Conservation (phyloP, 768 basidiomycete species). For the Sporobolomyces phaffii region DNA sequence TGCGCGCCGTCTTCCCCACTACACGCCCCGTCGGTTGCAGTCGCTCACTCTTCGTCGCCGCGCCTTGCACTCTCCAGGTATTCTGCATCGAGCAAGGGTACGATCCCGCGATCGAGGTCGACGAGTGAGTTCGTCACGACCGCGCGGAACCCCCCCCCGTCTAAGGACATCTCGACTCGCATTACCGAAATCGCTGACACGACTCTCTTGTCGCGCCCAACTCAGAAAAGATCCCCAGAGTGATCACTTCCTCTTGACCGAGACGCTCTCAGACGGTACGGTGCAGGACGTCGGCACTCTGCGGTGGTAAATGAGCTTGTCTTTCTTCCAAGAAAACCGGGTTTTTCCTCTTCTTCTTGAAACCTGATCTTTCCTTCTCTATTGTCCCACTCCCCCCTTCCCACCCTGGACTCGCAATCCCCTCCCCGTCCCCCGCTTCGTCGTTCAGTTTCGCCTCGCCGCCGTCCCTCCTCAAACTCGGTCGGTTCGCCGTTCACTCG, state of each 20-base stretch:
- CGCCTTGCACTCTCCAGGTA: too few species aligned
- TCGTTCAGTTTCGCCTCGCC: background rate
- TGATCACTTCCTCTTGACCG: constrained; percentile 24
- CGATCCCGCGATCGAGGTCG: constrained; percentile 16
- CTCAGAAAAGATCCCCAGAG: constrained; percentile 24
- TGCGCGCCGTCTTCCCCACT: background rate
- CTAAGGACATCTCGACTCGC: background rate
- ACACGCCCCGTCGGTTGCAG: too few species aligned
- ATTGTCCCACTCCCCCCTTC: too few species aligned
- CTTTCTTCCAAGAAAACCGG: too few species aligned
- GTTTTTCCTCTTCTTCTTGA: too few species aligned
- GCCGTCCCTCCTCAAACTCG: constrained; percentile 19
- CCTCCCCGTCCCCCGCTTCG: too few species aligned
- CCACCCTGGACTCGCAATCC: too few species aligned
- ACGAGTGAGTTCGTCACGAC: background rate
- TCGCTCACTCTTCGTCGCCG: too few species aligned
- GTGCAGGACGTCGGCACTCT: constrained; percentile 10
- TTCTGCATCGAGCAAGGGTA: constrained; percentile 33
- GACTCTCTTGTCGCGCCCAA: background rate
- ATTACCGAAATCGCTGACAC: background rate
- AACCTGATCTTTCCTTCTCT: too few species aligned
- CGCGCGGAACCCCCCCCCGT: background rate
- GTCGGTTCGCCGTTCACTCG: constrained; percentile 22
- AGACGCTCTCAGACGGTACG: background rate
- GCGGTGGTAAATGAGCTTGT: background rate